phyloP scores from a whole-genome alignment of 148 eudicot genomes.

The Arctostaphylos glauca region DNA sequence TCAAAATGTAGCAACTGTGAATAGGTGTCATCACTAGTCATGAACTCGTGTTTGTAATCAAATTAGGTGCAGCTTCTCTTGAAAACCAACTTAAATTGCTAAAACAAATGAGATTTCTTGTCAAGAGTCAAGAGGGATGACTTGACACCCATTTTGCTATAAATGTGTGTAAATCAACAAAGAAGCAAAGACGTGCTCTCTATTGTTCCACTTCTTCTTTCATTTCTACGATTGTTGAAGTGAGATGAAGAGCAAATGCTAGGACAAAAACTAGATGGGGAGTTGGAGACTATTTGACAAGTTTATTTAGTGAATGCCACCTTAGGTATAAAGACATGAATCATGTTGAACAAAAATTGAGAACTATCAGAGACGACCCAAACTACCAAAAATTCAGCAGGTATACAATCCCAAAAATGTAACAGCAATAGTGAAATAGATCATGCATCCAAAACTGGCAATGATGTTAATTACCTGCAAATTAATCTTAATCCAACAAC shows the following conservation, averaged over 20 bases:
- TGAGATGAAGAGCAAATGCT: not conserved
- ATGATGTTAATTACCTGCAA: not conserved
- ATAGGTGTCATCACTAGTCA: not conserved
- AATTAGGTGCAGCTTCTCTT: not conserved
- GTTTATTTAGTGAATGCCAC: not conserved
- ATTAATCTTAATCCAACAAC: not conserved
- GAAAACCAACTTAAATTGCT: not conserved
- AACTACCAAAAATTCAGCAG: not conserved
- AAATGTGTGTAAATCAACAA: not conserved
- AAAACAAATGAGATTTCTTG: not conserved
- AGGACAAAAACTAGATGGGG: not conserved
- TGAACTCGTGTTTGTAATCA: not conserved
- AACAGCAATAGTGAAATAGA: not conserved
- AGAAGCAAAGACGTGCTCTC: not conserved
- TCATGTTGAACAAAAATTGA: not conserved
- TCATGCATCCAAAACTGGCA: not conserved
- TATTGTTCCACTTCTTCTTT: not conserved
- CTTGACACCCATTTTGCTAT: not conserved
- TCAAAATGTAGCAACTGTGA: not conserved
- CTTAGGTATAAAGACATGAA: not conserved
- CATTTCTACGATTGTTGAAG: not conserved
- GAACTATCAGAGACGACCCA: not conserved
- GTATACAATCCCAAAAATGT: not conserved
- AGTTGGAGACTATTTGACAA: not conserved
- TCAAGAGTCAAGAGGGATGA: not conserved